phyloP scores from a whole-genome alignment of 2,329 filamentous ascomycete species.

The Teratosphaeria zuluensis region DNA sequence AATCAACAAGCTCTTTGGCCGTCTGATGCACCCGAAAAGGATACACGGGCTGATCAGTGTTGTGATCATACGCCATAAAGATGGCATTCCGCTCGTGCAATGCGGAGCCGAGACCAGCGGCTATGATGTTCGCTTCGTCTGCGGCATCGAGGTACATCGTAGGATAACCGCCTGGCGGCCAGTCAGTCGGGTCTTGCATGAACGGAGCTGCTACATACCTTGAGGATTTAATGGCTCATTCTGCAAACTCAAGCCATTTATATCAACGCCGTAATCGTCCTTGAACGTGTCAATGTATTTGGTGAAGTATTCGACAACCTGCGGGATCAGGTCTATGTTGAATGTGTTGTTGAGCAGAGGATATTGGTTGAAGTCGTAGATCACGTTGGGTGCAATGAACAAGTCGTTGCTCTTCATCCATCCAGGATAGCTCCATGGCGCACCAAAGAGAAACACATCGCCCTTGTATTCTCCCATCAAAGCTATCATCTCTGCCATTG shows the following conservation, averaged over 20 bases:
- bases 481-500: constrained; percentile 29
- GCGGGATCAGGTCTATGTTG: constrained; percentile 24
- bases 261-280: constrained; percentile 18
- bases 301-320: constrained; percentile 28
- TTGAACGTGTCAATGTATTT: constrained; percentile 30
- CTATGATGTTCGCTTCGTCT: constrained; percentile 26
- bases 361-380: constrained; percentile 3
- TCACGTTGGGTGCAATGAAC: constrained; percentile 14
- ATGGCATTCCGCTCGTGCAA: constrained; percentile 12
- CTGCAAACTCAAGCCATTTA: constrained; percentile 30
- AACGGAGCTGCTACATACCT: constrained; percentile 1
- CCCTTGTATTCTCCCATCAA: constrained; percentile 28
- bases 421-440: constrained; percentile 30
- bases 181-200: neutral
- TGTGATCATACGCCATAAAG: constrained; percentile 33
- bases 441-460: constrained; percentile 27
- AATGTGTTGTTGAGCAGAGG: constrained; percentile 24
- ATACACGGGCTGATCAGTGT: constrained; percentile 29
- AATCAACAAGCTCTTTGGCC: constrained; percentile 21
- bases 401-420: constrained; percentile 33
- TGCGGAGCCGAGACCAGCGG: constrained; percentile 17
- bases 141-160: constrained; percentile 29
- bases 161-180: constrained; percentile 23
- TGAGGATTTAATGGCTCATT: constrained; percentile 33
- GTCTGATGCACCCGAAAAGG: constrained; percentile 26